Evolutionary conservation across 345 rosid genomes (phyloP).

Genomic region (Populus simonii): DNA sequence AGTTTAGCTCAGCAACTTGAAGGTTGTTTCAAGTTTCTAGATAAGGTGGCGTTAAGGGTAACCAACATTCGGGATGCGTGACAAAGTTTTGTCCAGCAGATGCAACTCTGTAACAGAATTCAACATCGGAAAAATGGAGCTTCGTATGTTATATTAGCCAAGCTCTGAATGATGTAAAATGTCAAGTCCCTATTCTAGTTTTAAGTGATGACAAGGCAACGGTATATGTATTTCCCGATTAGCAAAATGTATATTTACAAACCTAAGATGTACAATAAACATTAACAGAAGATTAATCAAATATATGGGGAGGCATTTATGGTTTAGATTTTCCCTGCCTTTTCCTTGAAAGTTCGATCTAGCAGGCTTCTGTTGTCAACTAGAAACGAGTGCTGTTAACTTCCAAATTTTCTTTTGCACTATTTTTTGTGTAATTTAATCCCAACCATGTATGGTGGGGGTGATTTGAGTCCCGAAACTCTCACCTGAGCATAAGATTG

Average conservation of each 20-base stretch:
- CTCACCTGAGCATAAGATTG: no score
- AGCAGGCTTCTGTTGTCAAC: background rate
- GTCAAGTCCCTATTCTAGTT: background rate
- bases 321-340: background rate
- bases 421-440: no score
- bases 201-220: background rate
- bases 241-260: slow-evolving; percentile 17
- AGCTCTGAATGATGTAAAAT: background rate
- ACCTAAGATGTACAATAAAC: slow-evolving; percentile 8
- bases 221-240: background rate
- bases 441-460: background rate
- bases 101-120: background rate
- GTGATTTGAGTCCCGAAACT: no score
- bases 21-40: background rate
- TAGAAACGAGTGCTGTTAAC: background rate
- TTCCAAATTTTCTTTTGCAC: background rate
- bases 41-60: background rate
- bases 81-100: background rate
- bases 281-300: slow-evolving; percentile 3
- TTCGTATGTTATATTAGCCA: background rate
- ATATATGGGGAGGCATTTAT: background rate
- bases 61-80: background rate
- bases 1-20: slow-evolving; percentile 6
- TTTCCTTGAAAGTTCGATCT: background rate
- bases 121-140: background rate